Percentiles rank a stretch among this genome's conserved stretches.
Evolutionary conservation across 345 rosid species (phyloP).

Genomic region (Turritis glabra): DNA sequence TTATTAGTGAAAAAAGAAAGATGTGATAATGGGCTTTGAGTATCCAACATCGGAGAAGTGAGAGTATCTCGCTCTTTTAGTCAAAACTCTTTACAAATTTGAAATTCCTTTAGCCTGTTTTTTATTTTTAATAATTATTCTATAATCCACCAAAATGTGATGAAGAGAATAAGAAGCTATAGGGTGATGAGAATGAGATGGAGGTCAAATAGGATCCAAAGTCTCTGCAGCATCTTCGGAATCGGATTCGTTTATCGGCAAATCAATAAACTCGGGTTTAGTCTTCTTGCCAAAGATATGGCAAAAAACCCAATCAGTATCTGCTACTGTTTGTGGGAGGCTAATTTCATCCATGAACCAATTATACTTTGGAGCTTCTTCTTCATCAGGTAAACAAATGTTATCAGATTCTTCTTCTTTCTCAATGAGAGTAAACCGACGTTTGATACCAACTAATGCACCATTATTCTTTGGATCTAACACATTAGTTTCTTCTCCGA

Average conservation of each 20-base stretch:
- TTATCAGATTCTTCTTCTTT: background rate
- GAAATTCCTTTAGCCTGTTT: too few species aligned
- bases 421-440: constrained; percentile 2
- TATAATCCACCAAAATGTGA: too few species aligned
- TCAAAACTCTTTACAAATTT: too few species aligned
- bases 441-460: constrained; percentile 7
- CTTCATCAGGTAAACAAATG: background rate
- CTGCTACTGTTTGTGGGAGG: background rate
- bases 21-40: too few species aligned
- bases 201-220: too few species aligned
- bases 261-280: background rate
- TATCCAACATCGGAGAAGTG: too few species aligned
- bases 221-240: background rate
- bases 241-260: background rate
- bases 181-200: too few species aligned
- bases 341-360: constrained; percentile 31
- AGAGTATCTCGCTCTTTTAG: too few species aligned
- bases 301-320: constrained; percentile 15
- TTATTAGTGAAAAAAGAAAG: too few species aligned
- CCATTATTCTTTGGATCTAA: background rate
- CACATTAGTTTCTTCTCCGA: constrained; percentile 1
- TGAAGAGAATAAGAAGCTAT: too few species aligned
- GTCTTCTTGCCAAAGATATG: constrained; percentile 11
- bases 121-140: too few species aligned
- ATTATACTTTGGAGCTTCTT: constrained; percentile 1